Evolutionary conservation across 352 stramenopile genomes (phyloP).

Genomic region (Globisporangium abappressorium): DNA sequence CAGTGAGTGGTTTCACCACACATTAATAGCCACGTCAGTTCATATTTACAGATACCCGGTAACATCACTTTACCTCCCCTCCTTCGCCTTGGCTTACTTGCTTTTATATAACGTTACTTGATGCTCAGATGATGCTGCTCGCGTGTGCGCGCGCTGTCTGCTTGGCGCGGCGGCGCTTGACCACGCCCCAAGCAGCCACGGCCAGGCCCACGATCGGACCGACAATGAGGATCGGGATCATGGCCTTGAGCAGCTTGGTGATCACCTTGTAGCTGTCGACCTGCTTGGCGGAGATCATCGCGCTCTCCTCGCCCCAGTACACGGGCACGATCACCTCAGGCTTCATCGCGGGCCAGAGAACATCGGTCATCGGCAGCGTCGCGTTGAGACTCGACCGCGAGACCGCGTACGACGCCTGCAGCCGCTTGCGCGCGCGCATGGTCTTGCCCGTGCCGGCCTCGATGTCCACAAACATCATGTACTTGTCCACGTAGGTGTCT

Average conservation of each 20-base stretch:
- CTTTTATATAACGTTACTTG: neutral
- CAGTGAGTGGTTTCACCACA: conserved; percentile 7
- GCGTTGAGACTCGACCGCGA: conserved; percentile 34
- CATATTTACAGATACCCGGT: conserved; percentile 1
- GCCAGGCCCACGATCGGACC: conserved; percentile 43
- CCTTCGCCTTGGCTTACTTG: neutral
- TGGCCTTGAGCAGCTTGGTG: conserved; percentile 36
- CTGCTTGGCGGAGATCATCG: conserved; percentile 33
- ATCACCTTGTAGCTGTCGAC: conserved; percentile 55
- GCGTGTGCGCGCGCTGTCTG: conserved; percentile 20
- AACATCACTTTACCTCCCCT: neutral
- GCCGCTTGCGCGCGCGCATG: conserved; percentile 62
- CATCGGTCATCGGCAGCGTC: conserved; percentile 51
- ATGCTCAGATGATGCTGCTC: conserved; percentile 30
- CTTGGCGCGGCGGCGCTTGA: conserved; percentile 40
- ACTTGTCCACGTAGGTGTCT: conserved; percentile 36
- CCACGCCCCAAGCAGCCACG: conserved; percentile 36
- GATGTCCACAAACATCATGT: conserved; percentile 65
- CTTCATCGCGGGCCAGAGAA: conserved; percentile 50
- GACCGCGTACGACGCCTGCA: conserved; percentile 56
- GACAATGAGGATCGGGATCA: conserved; percentile 59
- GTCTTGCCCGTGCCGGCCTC: conserved; percentile 66
- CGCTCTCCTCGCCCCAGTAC: conserved; percentile 60
- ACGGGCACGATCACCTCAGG: conserved; percentile 57
- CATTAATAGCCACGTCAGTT: conserved; percentile 1